These are phyloP conservation scores for Avena eriantha DNA, from an alignment of 176 grass and related monocot species.

Conservation along the genomic window DNA sequence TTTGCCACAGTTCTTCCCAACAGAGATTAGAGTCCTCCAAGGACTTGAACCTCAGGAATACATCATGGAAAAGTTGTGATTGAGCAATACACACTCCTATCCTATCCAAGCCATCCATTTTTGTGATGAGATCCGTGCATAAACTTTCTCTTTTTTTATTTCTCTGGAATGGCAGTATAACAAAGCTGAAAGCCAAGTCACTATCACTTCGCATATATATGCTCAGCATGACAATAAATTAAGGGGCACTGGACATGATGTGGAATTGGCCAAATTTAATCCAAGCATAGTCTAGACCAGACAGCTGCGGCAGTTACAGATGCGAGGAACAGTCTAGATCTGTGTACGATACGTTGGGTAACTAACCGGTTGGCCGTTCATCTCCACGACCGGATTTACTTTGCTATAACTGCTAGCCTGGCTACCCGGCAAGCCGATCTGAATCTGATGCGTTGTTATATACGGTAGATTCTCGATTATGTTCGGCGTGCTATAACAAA, in stretches of 20 bases:
- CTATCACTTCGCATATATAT: too few relatives aligned
- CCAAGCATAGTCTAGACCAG: background rate
- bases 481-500: background rate
- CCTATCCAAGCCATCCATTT: too few relatives aligned
- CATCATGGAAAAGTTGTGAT: too few relatives aligned
- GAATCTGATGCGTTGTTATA: constrained; percentile 17
- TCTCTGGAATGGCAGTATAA: too few relatives aligned
- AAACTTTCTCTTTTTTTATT: too few relatives aligned
- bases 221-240: background rate
- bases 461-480: background rate
- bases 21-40: too few relatives aligned
- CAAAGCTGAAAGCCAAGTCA: too few relatives aligned
- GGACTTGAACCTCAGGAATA: too few relatives aligned
- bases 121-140: too few relatives aligned
- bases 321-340: constrained; percentile 16
- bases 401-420: constrained; percentile 1
- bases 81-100: too few relatives aligned
- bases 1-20: too few relatives aligned
- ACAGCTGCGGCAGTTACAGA: constrained; percentile 18
- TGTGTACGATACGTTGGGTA: constrained; percentile 23
- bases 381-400: background rate
- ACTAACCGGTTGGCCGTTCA: constrained; percentile 25
- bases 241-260: background rate
- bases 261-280: background rate
- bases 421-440: constrained; percentile 6